These are phyloP conservation scores for Ophiostoma himal-ulmi DNA, from an alignment of 2,329 filamentous ascomycete genomes.

Conservation along the genomic window DNA sequence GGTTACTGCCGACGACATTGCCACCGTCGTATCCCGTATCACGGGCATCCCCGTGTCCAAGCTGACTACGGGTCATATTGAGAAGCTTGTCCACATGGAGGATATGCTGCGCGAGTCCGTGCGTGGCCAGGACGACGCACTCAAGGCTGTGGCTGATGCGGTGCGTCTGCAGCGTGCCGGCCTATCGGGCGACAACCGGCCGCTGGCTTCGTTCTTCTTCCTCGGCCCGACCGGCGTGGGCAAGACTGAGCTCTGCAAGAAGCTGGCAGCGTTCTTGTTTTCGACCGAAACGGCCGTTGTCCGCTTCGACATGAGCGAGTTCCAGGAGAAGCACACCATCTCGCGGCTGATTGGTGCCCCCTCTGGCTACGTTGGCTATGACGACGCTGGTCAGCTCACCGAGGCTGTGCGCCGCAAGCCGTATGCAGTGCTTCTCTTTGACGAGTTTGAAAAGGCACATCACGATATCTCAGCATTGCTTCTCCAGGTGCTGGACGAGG, in stretches of 20 bases:
- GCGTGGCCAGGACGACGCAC: conserved; percentile 87
- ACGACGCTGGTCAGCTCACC: conserved; percentile 91
- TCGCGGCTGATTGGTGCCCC: conserved; percentile 87
- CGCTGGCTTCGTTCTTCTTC: conserved; percentile 95
- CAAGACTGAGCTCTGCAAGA: conserved; percentile 96
- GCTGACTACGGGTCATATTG: conserved; percentile 85
- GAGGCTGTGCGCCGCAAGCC: conserved; percentile 93
- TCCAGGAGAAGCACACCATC: conserved; percentile 95
- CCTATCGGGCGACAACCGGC: conserved; percentile 82
- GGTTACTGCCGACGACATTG: conserved; percentile 93
- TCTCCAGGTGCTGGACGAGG: conserved; percentile 91
- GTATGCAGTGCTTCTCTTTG: conserved; percentile 89
- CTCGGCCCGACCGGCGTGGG: conserved; percentile 93
- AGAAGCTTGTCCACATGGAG: conserved; percentile 95
- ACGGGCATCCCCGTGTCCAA: conserved; percentile 92
- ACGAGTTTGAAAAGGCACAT: conserved; percentile 97
- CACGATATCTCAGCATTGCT: conserved; percentile 88
- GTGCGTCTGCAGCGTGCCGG: conserved; percentile 92
- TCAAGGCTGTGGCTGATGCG: conserved; percentile 84
- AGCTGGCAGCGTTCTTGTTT: conserved; percentile 88
- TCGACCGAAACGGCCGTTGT: conserved; percentile 86
- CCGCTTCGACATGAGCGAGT: conserved; percentile 96
- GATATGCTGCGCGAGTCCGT: conserved; percentile 77
- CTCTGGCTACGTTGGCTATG: conserved; percentile 92
- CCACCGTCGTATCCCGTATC: conserved; percentile 78